Evolutionary conservation across 106 monocot species (phyloP).

Genomic region (Posidonia australis): DNA sequence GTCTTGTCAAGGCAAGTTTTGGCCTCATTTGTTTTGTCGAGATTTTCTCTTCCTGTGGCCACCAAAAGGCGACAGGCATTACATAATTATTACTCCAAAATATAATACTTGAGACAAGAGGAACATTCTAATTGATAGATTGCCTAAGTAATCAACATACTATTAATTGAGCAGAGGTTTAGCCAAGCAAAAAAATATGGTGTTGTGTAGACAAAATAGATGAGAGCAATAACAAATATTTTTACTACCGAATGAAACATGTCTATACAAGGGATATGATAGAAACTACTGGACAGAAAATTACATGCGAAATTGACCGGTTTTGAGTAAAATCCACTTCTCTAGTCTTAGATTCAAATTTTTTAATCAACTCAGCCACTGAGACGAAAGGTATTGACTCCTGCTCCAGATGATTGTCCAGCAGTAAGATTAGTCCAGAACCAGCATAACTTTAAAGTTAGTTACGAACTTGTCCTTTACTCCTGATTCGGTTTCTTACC

Average conservation of each 20-base stretch:
- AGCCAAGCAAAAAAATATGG: not conserved
- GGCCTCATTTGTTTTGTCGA: slow-evolving; percentile 41
- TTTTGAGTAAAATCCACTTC: slow-evolving; percentile 42
- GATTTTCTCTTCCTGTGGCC: slow-evolving; percentile 32
- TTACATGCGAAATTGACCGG: slow-evolving; percentile 44
- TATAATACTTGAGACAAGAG: too few relatives aligned
- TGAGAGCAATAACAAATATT: too few relatives aligned
- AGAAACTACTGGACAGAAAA: too few relatives aligned
- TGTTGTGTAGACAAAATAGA: too few relatives aligned
- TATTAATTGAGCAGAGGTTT: too few relatives aligned
- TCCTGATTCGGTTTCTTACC: not conserved
- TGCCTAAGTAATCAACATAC: too few relatives aligned
- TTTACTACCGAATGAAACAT: too few relatives aligned
- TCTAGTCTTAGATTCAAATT: slow-evolving; percentile 70
- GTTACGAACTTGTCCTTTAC: not conserved
- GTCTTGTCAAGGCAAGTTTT: slow-evolving; percentile 76
- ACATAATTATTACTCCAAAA: too few relatives aligned
- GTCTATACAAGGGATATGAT: too few relatives aligned
- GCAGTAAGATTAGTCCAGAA: not conserved
- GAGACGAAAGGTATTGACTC: slow-evolving; percentile 35
- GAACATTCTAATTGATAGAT: too few relatives aligned
- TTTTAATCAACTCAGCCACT: slow-evolving; percentile 62
- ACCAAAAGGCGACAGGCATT: not conserved
- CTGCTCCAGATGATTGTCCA: slow-evolving; percentile 15
- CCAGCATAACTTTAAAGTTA: not conserved